These are phyloP conservation scores for Pulveroboletus sp. DNA, from an alignment of 768 basidiomycete species.

Conservation along the genomic window DNA sequence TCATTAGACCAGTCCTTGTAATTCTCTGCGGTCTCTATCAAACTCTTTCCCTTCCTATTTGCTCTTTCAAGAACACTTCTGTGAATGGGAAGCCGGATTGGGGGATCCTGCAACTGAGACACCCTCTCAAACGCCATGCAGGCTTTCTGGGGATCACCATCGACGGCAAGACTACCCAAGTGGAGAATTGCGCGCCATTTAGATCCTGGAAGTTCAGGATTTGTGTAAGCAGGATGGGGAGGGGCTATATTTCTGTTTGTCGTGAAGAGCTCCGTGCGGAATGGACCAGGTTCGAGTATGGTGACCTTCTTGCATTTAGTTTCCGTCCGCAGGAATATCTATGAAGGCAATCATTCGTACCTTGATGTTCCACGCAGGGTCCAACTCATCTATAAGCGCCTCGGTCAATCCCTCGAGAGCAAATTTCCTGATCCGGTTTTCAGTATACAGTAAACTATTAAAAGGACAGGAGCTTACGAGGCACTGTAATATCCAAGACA, in stretches of 20 bases:
- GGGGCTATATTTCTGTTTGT: neutral
- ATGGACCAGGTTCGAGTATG: constrained; percentile 20
- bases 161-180: neutral
- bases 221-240: constrained; percentile 17
- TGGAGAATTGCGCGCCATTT: constrained; percentile 4
- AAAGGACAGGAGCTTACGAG: no score
- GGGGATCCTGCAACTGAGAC: constrained; percentile 17
- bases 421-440: no score
- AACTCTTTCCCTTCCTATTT: constrained; percentile 10
- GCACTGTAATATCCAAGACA: no score
- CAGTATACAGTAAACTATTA: no score
- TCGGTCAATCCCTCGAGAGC: no score
- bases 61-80: neutral
- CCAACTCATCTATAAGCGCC: no score
- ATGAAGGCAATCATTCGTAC: no score
- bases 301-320: constrained; percentile 13
- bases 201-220: constrained; percentile 4
- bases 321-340: no score
- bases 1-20: constrained; percentile 22
- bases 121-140: constrained; percentile 19
- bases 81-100: constrained; percentile 21
- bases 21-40: constrained; percentile 14
- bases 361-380: no score
- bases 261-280: constrained; percentile 1
- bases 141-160: constrained; percentile 21